These are phyloP conservation scores for Monilinia fructicola DNA, from an alignment of 2,329 filamentous ascomycete species.

Conservation along the genomic window DNA sequence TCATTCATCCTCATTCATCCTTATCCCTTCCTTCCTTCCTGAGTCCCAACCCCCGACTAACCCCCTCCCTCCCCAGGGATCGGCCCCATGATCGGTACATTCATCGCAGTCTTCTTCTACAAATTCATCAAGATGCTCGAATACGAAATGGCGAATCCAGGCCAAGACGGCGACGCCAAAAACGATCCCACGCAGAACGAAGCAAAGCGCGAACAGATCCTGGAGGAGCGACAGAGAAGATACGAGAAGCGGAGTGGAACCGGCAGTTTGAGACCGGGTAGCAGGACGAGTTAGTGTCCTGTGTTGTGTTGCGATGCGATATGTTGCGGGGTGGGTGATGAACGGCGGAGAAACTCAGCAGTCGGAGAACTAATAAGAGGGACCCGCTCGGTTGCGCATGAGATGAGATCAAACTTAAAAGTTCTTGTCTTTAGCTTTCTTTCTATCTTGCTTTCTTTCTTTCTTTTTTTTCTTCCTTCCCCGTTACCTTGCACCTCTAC, in stretches of 20 bases:
- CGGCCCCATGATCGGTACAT: constrained; percentile 51
- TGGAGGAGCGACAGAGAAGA: constrained; percentile 16
- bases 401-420: too few relatives aligned
- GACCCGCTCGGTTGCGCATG: too few relatives aligned
- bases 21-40: neutral
- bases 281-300: neutral
- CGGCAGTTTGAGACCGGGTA: neutral
- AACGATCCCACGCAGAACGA: constrained; percentile 23
- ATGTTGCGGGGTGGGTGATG: too few relatives aligned
- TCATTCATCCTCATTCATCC: neutral
- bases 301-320: constrained; percentile 3
- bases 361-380: too few relatives aligned
- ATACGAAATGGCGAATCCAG: constrained; percentile 48
- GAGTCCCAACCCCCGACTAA: neutral
- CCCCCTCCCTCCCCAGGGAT: constrained; percentile 41
- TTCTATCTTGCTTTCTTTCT: too few relatives aligned
- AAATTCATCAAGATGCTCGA: constrained; percentile 51
- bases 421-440: too few relatives aligned
- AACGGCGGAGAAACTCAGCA: too few relatives aligned
- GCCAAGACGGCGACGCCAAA: constrained; percentile 36
- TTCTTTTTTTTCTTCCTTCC: too few relatives aligned
- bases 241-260: constrained; percentile 6
- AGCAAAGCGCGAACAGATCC: constrained; percentile 5
- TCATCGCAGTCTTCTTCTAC: constrained; percentile 51
- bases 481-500: too few relatives aligned